These are phyloP conservation scores for Scheffersomyces stambukii DNA, from an alignment of 1,139 yeast genomes.

Conservation along the genomic window DNA sequence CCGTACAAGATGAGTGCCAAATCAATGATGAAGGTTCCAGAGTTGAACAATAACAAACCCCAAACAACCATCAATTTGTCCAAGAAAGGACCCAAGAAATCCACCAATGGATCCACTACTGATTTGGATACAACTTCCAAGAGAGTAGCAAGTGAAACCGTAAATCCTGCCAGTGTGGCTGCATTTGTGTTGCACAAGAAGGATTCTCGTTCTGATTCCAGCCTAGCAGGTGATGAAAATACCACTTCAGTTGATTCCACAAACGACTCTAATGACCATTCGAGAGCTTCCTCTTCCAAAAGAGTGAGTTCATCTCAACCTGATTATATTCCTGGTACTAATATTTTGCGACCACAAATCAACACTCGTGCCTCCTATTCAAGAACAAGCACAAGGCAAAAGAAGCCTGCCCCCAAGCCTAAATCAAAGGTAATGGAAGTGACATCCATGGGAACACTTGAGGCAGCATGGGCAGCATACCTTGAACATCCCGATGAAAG, in stretches of 20 bases:
- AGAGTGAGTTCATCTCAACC: too few relatives aligned
- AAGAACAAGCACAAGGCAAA: conserved; percentile 3
- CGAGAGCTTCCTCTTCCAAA: too few relatives aligned
- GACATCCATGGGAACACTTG: conserved; percentile 56
- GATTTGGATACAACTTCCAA: conserved; percentile 19
- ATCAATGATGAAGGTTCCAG: conserved; percentile 55
- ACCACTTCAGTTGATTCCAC: too few relatives aligned
- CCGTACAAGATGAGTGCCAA: conserved; percentile 60
- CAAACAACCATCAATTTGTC: conserved; percentile 9
- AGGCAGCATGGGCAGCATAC: conserved; percentile 63
- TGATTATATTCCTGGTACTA: conserved; percentile 55
- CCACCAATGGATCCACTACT: conserved; percentile 11
- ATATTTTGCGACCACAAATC: conserved; percentile 51
- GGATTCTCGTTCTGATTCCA: conserved; percentile 15
- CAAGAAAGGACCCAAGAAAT: too few relatives aligned
- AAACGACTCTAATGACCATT: conserved; percentile 3
- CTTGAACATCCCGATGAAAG: conserved; percentile 66
- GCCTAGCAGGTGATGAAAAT: too few relatives aligned
- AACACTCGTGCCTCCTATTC: conserved; percentile 25
- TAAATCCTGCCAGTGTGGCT: conserved; percentile 43
- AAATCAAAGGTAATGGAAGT: conserved; percentile 37
- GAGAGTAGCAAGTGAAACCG: conserved; percentile 10
- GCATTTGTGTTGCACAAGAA: conserved; percentile 39
- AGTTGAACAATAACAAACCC: conserved; percentile 28
- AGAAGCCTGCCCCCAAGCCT: conserved; percentile 11